A percentile compares a stretch with the other conserved stretches of the same genome.
Conservation (phyloP, 805 yeast genomes). For the Saccharomycopsis olivae region DNA sequence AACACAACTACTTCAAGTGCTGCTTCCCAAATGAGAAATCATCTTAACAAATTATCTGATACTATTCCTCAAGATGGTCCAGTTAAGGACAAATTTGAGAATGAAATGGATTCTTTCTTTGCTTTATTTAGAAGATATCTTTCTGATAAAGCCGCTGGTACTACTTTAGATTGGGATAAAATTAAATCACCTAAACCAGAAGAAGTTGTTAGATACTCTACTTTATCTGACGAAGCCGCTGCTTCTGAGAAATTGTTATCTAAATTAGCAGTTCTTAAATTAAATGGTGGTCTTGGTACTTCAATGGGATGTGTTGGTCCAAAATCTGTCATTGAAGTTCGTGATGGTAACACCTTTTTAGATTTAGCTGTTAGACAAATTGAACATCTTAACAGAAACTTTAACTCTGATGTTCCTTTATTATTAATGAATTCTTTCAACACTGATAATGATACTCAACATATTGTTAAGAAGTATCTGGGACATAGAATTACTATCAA, state of each 20-base stretch:
- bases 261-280: slow-evolving; percentile 88
- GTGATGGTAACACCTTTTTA: slow-evolving; percentile 95
- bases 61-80: slow-evolving; percentile 42
- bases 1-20: slow-evolving; percentile 91
- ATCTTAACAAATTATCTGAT: slow-evolving; percentile 81
- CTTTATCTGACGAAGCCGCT: slow-evolving; percentile 32
- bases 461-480: slow-evolving; percentile 91
- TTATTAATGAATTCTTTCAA: slow-evolving; percentile 97
- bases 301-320: slow-evolving; percentile 99
- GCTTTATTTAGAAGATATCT: slow-evolving; percentile 88
- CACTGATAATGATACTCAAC: slow-evolving; percentile 91
- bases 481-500: slow-evolving; percentile 92
- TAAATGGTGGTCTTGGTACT: slow-evolving; percentile 97
- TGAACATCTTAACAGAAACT: slow-evolving; percentile 83
- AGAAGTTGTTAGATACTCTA: slow-evolving; percentile 76
- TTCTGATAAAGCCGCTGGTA: slow-evolving; percentile 78
- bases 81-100: slow-evolving; percentile 54
- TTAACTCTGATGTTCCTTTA: slow-evolving; percentile 89
- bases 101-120: slow-evolving; percentile 90
- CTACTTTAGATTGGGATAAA: slow-evolving; percentile 86
- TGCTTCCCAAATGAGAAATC: slow-evolving; percentile 96
- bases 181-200: slow-evolving; percentile 83
- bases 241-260: slow-evolving; percentile 41
- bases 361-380: slow-evolving; percentile 95
- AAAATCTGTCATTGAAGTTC: slow-evolving; percentile 93